These are phyloP conservation scores for Fusarium longipes DNA, from an alignment of 2,329 filamentous ascomycete species.

Conservation along the genomic window DNA sequence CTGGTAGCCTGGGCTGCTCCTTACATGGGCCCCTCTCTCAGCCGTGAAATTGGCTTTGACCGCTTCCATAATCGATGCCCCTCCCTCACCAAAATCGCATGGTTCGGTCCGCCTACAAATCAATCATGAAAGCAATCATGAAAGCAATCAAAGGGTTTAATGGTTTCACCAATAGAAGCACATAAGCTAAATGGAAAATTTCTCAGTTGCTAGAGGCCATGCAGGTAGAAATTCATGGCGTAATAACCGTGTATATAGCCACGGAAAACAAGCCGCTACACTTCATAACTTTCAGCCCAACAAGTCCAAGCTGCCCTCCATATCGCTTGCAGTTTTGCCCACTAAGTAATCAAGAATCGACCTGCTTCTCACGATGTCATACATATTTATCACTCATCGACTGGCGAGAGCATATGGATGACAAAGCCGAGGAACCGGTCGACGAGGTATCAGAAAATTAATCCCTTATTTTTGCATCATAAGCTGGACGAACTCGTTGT, in stretches of 20 bases:
- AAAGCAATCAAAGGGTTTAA: slow-evolving; percentile 9
- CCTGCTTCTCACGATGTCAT: slow-evolving; percentile 32
- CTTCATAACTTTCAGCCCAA: slow-evolving; percentile 44
- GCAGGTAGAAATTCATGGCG: slow-evolving; percentile 33
- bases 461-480: slow-evolving; percentile 90
- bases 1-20: too few species aligned
- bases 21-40: background rate
- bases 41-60: slow-evolving; percentile 27
- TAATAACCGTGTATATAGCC: slow-evolving; percentile 39
- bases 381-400: slow-evolving; percentile 30
- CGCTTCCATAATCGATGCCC: slow-evolving; percentile 31
- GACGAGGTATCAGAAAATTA: slow-evolving; percentile 44
- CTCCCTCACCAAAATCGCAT: slow-evolving; percentile 29
- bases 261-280: slow-evolving; percentile 42
- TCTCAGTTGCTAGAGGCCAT: slow-evolving; percentile 42
- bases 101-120: slow-evolving; percentile 8
- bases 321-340: slow-evolving; percentile 50
- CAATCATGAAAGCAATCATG: slow-evolving; percentile 2
- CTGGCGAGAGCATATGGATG: slow-evolving; percentile 28
- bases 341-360: slow-evolving; percentile 46
- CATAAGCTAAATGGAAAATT: slow-evolving; percentile 32
- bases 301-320: slow-evolving; percentile 43
- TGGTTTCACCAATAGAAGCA: slow-evolving; percentile 9
- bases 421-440: slow-evolving; percentile 34
- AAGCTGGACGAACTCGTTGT: slow-evolving; percentile 93